Evolutionary conservation across 2,329 filamentous ascomycete species (phyloP).

Genomic region (Venturia pyrina): DNA sequence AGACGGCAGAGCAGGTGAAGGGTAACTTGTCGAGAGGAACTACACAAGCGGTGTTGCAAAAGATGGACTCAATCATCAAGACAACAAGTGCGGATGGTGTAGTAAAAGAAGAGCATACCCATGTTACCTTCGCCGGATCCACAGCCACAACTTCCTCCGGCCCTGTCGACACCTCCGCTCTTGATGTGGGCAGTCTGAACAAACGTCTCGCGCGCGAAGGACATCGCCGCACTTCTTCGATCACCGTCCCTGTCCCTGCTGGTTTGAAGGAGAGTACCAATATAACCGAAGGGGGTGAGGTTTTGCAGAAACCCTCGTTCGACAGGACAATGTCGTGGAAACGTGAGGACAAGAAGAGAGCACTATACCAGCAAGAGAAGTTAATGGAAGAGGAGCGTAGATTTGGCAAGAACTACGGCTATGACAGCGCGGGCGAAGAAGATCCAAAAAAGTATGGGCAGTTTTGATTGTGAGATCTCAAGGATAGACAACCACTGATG

Average conservation of each 20-base stretch:
- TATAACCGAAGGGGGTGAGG: neutral
- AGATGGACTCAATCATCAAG: conserved; percentile 3
- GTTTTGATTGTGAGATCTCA: neutral
- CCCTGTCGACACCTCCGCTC: neutral
- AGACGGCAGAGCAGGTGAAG: conserved; percentile 1
- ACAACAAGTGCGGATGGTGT: neutral
- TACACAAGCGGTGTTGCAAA: conserved; percentile 7
- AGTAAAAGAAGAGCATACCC: neutral
- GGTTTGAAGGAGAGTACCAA: neutral
- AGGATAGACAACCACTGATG: too few relatives aligned
- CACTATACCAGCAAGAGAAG: neutral
- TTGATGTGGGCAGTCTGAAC: neutral
- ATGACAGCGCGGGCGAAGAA: neutral
- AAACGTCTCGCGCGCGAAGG: conserved; percentile 2
- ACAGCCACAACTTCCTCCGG: neutral
- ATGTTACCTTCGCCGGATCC: neutral
- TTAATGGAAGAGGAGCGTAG: neutral
- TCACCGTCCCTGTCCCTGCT: neutral
- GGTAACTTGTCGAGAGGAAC: conserved; percentile 9
- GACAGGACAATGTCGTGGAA: neutral
- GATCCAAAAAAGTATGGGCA: neutral
- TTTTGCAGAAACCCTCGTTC: neutral
- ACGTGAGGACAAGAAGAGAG: neutral
- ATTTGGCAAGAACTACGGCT: neutral
- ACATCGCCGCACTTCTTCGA: neutral